Base-by-base conservation (phyloP, 2,329 filamentous ascomycete species). In the Fusarium pseudonygamai region DNA sequence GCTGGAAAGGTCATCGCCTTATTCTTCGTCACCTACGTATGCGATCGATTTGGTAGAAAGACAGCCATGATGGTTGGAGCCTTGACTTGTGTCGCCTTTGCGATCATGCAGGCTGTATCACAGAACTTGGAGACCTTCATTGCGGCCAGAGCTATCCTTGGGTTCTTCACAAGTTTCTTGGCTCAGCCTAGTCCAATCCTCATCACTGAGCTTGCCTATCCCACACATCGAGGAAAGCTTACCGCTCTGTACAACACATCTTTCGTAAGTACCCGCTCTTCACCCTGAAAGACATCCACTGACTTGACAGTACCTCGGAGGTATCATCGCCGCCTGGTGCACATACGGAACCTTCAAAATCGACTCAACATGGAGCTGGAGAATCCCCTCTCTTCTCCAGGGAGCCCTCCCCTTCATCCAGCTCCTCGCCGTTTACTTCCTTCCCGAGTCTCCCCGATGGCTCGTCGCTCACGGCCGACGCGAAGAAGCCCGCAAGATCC, bases 21-120 rank as follows among this genome's bases (percentile, higher is more conserved):
- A 1, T 79, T 81, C 20, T 73, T 84, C 15, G 80, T 83, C 7
- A 80, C 82, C 6, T 79, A 78, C 34, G 64, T 84, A 14, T 81
- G 82, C 28, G 85, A 82, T 64, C 78, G 79, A 55, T 81, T 80
- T 22, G 86, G 86, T 18, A 78, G 85, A 49, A 84, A 83, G 66
- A 71, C 74, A 11, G 79, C 82, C 9, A 77, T 86, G 26, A 75
- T 80, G 16, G 68, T 79, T 12, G 84, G 84, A 18, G 78, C 77
- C 6, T 62, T 83, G 16, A 65, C 66, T 53, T 75, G 75, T 39
- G 78, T 83, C 22, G 68, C 79, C 0, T 72, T 79, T 47, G 79
- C 80, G 5, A 77, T 78, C 3, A 76, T 83, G 58, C 82, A 84
- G 55, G 78, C 74, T 3, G 74, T 75, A 4, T 77, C 80, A 3